phyloP scores from a whole-genome alignment of 305 asterid genomes.

The Ajuga reptans region DNA sequence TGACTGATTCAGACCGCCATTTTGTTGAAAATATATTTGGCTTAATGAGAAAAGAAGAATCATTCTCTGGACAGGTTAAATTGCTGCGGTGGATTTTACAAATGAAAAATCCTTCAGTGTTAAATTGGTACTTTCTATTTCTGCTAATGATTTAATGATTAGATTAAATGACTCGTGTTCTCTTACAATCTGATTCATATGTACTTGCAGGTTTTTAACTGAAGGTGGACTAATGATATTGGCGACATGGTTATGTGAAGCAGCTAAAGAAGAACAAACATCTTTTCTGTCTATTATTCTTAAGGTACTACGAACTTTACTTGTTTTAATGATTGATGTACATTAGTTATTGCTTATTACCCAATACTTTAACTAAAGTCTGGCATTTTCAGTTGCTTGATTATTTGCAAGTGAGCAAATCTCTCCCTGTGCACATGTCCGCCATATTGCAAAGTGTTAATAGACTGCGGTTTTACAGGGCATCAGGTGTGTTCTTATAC shows the following conservation, averaged over 20 bases:
- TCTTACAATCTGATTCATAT: slow-evolving; percentile 9
- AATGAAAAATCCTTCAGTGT: slow-evolving; percentile 54
- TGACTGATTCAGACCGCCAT: slow-evolving; percentile 50
- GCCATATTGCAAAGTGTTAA: slow-evolving; percentile 87
- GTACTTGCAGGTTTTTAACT: slow-evolving; percentile 56
- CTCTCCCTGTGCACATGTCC: slow-evolving; percentile 84
- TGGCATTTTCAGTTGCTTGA: slow-evolving; percentile 58
- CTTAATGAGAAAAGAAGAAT: slow-evolving; percentile 79
- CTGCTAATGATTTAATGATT: slow-evolving; percentile 14
- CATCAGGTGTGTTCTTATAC: slow-evolving; percentile 67
- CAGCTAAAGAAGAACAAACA: slow-evolving; percentile 84
- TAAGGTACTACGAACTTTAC: slow-evolving; percentile 38
- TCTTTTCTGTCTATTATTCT: slow-evolving; percentile 59
- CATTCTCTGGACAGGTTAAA: slow-evolving; percentile 78
- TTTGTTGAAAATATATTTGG: slow-evolving; percentile 62
- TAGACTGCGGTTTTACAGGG: slow-evolving; percentile 73
- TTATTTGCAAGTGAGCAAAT: slow-evolving; percentile 75
- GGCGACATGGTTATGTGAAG: slow-evolving; percentile 90
- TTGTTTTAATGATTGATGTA: not conserved
- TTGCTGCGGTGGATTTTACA: slow-evolving; percentile 79
- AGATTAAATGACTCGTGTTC: not conserved
- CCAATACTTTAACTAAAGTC: slow-evolving; percentile 9
- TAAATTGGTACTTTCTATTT: slow-evolving; percentile 51
- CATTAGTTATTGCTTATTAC: slow-evolving; percentile 13
- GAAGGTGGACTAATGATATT: slow-evolving; percentile 90